Evolutionary conservation across 306 rosid genomes (phyloP).

Genomic region (Pyrus bretschneideri): DNA sequence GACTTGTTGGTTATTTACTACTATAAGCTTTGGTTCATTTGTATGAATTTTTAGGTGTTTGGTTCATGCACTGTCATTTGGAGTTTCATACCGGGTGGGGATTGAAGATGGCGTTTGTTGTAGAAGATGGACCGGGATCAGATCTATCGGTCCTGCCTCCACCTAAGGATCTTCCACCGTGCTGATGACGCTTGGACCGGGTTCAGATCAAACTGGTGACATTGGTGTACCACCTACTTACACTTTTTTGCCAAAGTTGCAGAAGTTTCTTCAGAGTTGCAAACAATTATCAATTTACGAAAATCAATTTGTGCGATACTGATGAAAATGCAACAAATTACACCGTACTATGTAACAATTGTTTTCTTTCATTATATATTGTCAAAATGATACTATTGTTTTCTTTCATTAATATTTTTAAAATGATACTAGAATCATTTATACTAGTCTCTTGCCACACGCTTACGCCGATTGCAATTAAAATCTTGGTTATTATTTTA

Average conservation of each 20-base stretch:
- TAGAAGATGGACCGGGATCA: slow-evolving; percentile 55
- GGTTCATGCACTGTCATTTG: slow-evolving; percentile 74
- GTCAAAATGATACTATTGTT: neutral
- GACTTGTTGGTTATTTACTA: neutral
- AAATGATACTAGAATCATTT: neutral
- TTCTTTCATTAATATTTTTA: neutral
- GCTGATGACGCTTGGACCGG: slow-evolving; percentile 42
- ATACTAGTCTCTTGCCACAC: no score
- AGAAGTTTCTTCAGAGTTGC: slow-evolving; percentile 25
- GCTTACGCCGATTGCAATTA: no score
- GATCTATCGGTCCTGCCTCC: slow-evolving; percentile 59
- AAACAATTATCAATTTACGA: neutral
- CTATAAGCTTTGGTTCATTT: neutral
- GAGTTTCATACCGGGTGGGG: slow-evolving; percentile 92
- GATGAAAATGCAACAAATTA: slow-evolving; percentile 6
- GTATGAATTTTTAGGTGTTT: slow-evolving; percentile 44
- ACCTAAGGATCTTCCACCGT: slow-evolving; percentile 68
- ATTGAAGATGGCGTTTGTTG: slow-evolving; percentile 64
- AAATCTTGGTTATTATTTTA: no score
- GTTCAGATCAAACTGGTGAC: slow-evolving; percentile 34
- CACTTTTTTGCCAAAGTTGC: slow-evolving; percentile 25
- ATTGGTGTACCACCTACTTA: slow-evolving; percentile 7
- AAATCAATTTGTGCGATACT: neutral
- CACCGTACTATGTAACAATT: neutral
- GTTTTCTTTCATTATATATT: neutral